Percentiles rank a stretch among this genome's conserved stretches.
Evolutionary conservation across 2,329 filamentous ascomycete genomes (phyloP).

Genomic region (Sclerotiophoma versabilis): DNA sequence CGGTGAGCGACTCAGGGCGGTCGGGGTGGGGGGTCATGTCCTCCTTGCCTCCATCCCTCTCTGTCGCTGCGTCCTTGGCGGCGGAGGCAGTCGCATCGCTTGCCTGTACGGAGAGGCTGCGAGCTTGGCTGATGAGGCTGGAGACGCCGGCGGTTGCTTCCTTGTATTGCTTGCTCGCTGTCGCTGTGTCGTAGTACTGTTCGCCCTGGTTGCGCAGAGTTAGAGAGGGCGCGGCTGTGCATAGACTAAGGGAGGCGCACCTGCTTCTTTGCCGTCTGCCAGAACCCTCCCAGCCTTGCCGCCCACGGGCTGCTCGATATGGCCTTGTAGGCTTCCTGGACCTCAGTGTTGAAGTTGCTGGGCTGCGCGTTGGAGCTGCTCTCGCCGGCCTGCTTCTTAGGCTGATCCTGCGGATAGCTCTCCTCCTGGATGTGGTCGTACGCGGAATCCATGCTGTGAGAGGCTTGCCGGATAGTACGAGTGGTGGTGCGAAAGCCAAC

Average conservation of each 20-base stretch:
- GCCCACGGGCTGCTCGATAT: slow-evolving; percentile 94
- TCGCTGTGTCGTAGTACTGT: slow-evolving; percentile 84
- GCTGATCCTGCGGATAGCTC: slow-evolving; percentile 60
- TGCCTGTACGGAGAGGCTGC: slow-evolving; percentile 69
- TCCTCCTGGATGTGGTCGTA: slow-evolving; percentile 97
- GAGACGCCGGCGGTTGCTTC: slow-evolving; percentile 84
- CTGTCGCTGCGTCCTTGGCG: slow-evolving; percentile 22
- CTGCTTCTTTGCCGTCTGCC: slow-evolving; percentile 93
- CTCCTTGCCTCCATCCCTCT: slow-evolving; percentile 24
- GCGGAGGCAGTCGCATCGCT: slow-evolving; percentile 28
- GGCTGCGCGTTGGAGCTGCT: slow-evolving; percentile 42
- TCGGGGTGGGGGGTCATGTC: slow-evolving; percentile 45
- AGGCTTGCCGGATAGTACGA: not conserved
- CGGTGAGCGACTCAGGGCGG: slow-evolving; percentile 55
- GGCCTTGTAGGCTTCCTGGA: slow-evolving; percentile 94
- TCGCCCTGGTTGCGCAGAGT: slow-evolving; percentile 66
- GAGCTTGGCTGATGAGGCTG: slow-evolving; percentile 75
- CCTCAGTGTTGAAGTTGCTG: slow-evolving; percentile 77
- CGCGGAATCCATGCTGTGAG: slow-evolving; percentile 80
- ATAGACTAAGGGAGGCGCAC: slow-evolving; percentile 53
- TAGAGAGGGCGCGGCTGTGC: not conserved
- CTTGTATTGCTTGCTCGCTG: slow-evolving; percentile 81
- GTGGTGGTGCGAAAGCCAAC: slow-evolving; percentile 19
- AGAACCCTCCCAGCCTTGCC: slow-evolving; percentile 82
- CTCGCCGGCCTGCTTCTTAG: slow-evolving; percentile 58